Evolutionary conservation across 352 stramenopile species (phyloP), one percentile per base, ranked within the genome.

Genomic region (Aphanomyces astaci): DNA sequence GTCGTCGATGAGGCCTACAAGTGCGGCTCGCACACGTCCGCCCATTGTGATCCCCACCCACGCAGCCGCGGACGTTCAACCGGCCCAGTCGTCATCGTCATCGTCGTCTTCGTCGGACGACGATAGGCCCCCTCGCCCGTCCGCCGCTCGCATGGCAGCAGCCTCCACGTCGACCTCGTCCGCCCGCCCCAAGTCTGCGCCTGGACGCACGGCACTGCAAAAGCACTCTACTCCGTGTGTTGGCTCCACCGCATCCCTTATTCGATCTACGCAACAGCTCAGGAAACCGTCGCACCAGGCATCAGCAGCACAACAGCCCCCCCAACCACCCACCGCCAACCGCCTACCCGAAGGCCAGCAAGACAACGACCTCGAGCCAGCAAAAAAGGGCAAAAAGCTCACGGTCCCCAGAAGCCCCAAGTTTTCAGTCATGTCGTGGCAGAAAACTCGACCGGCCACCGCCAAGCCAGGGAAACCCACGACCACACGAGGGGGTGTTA

Each of bases 341-440:
- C 39, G 24, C n/a, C 72, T 0, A 73, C 86, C 52, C 69, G 74
- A 1, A 88, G 76, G 48, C 72, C 43, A 52, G 71, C 87, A 19
- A 60, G 68, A 74, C 45, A 70, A 56, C 68, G 39, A 65, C 32
- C n/a, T 64, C 2, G 27, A 79, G 30, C 25, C 68, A 43, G 17
- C 49, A 32, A 59, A 59, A 25, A 28, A 63, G 56, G 67, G 19
- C 2, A 89, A 86, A 70, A 80, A 78, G 7, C 71, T 90, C 27
- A 93, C 84, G 0, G 84, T 93, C 13, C 84, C 84, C 0, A 80
- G 80, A 74, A 91, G 82, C 51, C 84, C 84, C 43, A 91, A 90
- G 53, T 93, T 93, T 67, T 92, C 84, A 0, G 76, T 92, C 52
- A 92, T 92, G 84, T 92, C 84, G 19, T 92, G 84, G 84, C 84